phyloP scores from a whole-genome alignment of 73 alveolate genomes.

The Blepharisma japonicum region DNA sequence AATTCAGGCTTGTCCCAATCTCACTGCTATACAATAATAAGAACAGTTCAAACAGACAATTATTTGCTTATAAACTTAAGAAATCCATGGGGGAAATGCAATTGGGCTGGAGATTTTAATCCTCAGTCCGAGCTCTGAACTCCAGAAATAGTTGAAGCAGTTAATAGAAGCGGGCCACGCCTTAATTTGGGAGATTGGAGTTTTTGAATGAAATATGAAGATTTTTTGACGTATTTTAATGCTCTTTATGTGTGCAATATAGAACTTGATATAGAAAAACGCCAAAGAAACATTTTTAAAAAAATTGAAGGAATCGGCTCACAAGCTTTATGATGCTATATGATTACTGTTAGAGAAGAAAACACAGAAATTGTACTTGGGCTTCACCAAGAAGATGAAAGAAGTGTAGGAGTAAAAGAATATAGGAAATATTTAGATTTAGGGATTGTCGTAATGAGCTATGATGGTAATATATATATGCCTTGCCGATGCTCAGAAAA shows the following conservation, averaged over 20 bases:
- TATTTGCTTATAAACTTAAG: constrained; percentile 69
- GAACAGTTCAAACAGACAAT: constrained; percentile 45
- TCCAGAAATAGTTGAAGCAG: constrained; percentile 31
- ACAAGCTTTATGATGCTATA: not conserved
- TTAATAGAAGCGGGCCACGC: constrained; percentile 23
- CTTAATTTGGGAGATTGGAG: constrained; percentile 37
- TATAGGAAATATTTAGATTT: not conserved
- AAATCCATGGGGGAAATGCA: constrained; percentile 90
- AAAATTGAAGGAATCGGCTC: constrained; percentile 6
- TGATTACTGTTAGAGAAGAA: not conserved
- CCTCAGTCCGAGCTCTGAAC: constrained; percentile 39
- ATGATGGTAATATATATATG: not conserved
- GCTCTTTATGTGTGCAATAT: constrained; percentile 29
- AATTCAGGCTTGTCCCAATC: constrained; percentile 71
- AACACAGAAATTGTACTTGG: not conserved
- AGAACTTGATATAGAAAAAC: not conserved
- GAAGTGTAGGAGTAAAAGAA: not conserved
- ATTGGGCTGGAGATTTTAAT: constrained; percentile 77
- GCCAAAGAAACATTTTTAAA: not conserved
- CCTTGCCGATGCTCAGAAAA: not conserved
- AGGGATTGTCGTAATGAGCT: constrained; percentile 5
- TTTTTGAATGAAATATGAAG: constrained; percentile 45
- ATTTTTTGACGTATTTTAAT: constrained; percentile 34
- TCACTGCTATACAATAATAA: constrained; percentile 70
- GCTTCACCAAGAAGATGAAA: not conserved